Conservation (phyloP, 306 rosid genomes). For the Mimosa pudica region DNA sequence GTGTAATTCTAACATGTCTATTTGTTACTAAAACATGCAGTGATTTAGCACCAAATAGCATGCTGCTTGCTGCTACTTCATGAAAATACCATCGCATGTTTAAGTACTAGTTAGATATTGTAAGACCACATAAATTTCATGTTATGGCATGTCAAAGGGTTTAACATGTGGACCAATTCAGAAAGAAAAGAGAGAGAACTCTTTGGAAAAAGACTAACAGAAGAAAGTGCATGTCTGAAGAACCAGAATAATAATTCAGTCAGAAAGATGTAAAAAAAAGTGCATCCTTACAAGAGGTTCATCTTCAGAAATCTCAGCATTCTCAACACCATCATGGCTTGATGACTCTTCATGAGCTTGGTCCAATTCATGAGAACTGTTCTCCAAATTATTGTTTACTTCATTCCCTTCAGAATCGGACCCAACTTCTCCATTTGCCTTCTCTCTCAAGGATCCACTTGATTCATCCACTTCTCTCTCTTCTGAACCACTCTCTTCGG, state of each 20-base stretch:
- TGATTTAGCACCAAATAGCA: not conserved
- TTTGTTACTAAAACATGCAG: not conserved
- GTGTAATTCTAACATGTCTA: not conserved
- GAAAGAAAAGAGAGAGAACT: not conserved
- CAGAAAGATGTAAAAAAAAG: not conserved
- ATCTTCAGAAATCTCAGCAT: constrained; percentile 73
- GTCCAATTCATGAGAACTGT: constrained; percentile 44
- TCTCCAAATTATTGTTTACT: constrained; percentile 40
- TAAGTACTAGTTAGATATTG: not conserved
- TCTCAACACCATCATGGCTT: constrained; percentile 35
- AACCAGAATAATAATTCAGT: not conserved
- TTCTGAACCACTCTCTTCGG: constrained; percentile 52
- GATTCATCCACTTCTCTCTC: constrained; percentile 55
- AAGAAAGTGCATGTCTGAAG: not conserved
- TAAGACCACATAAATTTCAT: not conserved
- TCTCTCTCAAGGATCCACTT: constrained; percentile 49
- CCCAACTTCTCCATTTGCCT: constrained; percentile 43
- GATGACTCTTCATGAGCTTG: constrained; percentile 39
- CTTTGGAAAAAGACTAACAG: not conserved
- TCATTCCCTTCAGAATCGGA: constrained; percentile 52
- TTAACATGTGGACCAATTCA: not conserved
- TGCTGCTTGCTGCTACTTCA: not conserved
- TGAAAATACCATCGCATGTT: not conserved
- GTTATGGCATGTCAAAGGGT: not conserved
- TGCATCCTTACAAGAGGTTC: constrained; percentile 79